Conservation (phyloP, 1,284 basidiomycete genomes). For the Neonothopanus nambi region DNA sequence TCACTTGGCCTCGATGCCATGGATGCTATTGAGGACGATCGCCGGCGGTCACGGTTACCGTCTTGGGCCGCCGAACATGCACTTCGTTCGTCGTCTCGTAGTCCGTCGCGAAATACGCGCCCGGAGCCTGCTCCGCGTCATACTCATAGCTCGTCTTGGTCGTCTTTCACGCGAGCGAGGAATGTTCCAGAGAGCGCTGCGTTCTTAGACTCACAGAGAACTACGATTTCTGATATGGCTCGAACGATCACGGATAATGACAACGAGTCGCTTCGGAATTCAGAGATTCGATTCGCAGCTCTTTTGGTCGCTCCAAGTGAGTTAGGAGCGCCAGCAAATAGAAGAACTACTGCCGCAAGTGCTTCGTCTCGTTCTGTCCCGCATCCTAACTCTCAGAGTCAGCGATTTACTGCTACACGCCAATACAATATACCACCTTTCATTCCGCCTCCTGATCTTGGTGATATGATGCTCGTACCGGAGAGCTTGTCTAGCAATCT, state of each 20-base stretch:
- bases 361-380: neutral
- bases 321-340: neutral
- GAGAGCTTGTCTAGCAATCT: neutral
- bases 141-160: constrained; percentile 9
- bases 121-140: neutral
- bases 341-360: neutral
- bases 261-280: neutral
- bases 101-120: neutral
- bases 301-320: neutral
- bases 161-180: constrained; percentile 1
- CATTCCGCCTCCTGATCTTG: constrained; percentile 19
- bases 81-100: neutral
- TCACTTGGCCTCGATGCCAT: neutral
- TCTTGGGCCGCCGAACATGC: neutral
- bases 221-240: constrained; percentile 16
- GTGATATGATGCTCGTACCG: constrained; percentile 1
- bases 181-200: neutral
- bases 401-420: neutral
- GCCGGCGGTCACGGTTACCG: neutral
- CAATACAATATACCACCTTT: constrained; percentile 10
- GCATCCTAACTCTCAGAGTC: neutral
- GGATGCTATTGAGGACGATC: neutral
- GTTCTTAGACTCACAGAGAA: constrained; percentile 17
- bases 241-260: constrained; percentile 13
- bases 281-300: no score